Base-by-base conservation (phyloP, 768 basidiomycete species). In the Leccinum pellstonianum region DNA sequence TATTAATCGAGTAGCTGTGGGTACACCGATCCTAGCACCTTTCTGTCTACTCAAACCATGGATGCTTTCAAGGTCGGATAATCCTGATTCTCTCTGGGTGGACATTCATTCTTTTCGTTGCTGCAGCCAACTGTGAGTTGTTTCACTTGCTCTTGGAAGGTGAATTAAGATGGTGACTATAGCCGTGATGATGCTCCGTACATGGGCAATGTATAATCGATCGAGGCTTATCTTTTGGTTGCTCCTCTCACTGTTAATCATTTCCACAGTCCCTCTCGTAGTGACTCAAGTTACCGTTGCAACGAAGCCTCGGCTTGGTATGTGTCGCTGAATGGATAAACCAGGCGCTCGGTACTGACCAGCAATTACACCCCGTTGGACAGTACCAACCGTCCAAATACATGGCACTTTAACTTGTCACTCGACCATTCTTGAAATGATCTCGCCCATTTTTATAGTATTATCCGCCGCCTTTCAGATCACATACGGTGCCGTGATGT, bases 51-150 rank as follows among this genome's bases (percentile, higher is more conserved):
- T 14, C 21, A 21, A 33, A 27, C 52, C 25, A 52, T 3, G 12
- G 3, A 10, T 2, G 3, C 0, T 49, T 47, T 1, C 15, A 41
- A 59, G 63, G 57, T 29, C 6, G 41, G 3, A 46, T 41, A 14
- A 35, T 47, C 0, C 1, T 8, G 5, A 1, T 15, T 5, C 19
- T 53, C 9, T 21, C 2, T 15, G 17, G 5, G 14, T 64, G 62
- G 58, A 17, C 23, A 21, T 52, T 51, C 14, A 0, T 14, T 27
- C 23, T 47, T 3, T 63, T 64, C 17, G 2, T 59, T 15, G 25
- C 14, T 9, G 52, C 55, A 14, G 57, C 62, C 9, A 54, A 62
- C n/a, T 29, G 61, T 62, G 17, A 47, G 61, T 62, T n/a, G 5
- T 15, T 12, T 25, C 11, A 1, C 2, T 3, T 27, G 6, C 12